A percentile compares a stretch with the other conserved stretches of the same genome.
phyloP scores from a whole-genome alignment of 768 basidiomycete species.

The Aureoboletus auriporus region DNA sequence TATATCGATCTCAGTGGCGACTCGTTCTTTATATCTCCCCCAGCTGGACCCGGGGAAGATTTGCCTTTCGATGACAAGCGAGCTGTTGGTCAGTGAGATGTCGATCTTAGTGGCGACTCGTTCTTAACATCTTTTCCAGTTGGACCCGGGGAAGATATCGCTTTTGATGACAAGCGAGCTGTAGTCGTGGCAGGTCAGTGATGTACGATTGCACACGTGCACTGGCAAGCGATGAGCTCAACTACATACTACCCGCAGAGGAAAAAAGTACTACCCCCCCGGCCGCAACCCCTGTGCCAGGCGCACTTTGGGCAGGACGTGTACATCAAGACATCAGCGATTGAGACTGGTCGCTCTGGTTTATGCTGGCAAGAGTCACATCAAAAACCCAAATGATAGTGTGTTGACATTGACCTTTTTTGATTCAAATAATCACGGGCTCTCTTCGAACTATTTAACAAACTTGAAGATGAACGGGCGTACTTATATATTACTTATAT shows the following conservation, averaged over 20 bases:
- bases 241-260: neutral
- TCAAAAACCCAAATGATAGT: neutral
- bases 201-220: neutral
- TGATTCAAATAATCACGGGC: too few species aligned
- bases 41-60: too few species aligned
- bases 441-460: too few species aligned
- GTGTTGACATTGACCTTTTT: too few species aligned
- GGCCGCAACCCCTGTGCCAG: neutral
- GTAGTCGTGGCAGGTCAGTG: constrained; percentile 8
- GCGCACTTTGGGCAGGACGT: constrained; percentile 2
- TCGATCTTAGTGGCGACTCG: too few species aligned
- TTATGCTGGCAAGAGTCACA: neutral
- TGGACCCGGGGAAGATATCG: neutral
- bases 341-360: neutral
- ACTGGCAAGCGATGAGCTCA: neutral
- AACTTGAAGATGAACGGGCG: too few species aligned
- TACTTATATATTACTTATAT: too few species aligned
- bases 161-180: neutral
- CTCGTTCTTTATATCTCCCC: neutral
- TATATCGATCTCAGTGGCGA: neutral
- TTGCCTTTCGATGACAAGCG: neutral
- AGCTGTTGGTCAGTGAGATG: constrained; percentile 1
- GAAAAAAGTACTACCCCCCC: neutral
- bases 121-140: too few species aligned
- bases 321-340: constrained; percentile 12